Base-by-base conservation (phyloP, 805 yeast species). In the Komagataella populi region DNA sequence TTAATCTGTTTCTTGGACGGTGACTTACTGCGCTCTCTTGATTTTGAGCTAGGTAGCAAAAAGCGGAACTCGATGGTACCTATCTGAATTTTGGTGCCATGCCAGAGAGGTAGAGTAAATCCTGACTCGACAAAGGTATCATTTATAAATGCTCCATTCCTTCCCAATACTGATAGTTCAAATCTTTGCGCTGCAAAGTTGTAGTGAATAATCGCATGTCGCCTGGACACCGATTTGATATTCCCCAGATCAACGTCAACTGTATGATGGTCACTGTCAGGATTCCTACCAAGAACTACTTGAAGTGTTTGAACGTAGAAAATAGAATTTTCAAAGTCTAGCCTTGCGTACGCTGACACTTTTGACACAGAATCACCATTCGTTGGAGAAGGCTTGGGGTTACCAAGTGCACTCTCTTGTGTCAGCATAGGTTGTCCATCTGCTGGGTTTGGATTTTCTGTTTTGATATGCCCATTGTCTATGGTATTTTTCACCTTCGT, bases 111-210 rank as follows among this genome's bases (percentile, higher is more conserved):
- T 6, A 93, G 89, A 0, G 99, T 93, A 44, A 87, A 81, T 6
- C 96, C 97, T 54, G 85, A 80, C 62, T 88, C 96, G 6, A 93
- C 84, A 64, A 91, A 93, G 43, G 72, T 73, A 57, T 89, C 96
- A 65, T 91, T 93, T 3, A 93, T 96, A 71, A 93, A 93, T 2
- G 97, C 97, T 44, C 99, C 99, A 64, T 93, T 93, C 58, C 96
- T 77, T 17, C 99, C 99, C 58, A 90, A 72, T 1, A 93, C 89
- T 6, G 95, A 83, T 47, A 93, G 70, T 66, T 93, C 99, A 62
- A 93, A 93, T 56, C 96, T 70, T 63, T 91, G 98, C 3, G 95
- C 89, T 3, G 96, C 98, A 67, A 93, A 93, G 63, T 93, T 93
- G 70, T 91, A 93, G 64, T 90, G 91, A 14, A 93, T 91, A 66